Evolutionary conservation across 768 basidiomycete species (phyloP), one percentile per base, ranked within the genome.

Genomic region (Tulasnella sp.): DNA sequence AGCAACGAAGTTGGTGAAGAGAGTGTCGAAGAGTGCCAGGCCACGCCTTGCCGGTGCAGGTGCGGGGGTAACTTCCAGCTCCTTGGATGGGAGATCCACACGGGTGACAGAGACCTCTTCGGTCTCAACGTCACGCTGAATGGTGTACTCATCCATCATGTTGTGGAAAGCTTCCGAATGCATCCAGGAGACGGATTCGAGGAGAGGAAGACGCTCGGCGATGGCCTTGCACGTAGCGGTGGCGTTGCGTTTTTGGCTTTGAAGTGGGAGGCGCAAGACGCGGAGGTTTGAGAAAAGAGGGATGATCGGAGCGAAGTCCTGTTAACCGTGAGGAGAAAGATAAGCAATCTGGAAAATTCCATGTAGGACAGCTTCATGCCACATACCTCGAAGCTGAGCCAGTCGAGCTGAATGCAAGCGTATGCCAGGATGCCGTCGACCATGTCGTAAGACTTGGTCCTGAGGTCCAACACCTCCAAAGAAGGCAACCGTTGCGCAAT

Each of bases 111-210:
- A 77, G 42, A 70, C 51, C 55, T 57, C n/a, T 57, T 51, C 29
- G 16, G 67, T 44, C 37, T 69, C 42, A 0, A 5, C 6, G 39
- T 42, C 18, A 11, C 70, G 76, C 40, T 16, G 23, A 44, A 70
- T 55, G 11, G 70, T 70, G 29, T 77, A 71, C 42, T 77, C 76
- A 69, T 77, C 76, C n/a, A 46, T 29, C 3, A 40, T 71, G 57
- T 69, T 42, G 7, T 71, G 37, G 67, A 77, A 71, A 35, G 57
- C 39, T 46, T 57, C 39, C 44, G 35, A 75, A 20, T 61, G 51
- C 74, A 75, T 75, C 76, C 76, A 77, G 16, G 76, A 77, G 67
- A 77, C 70, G 67, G 67, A 37, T 44, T 77, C 70, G 10, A 77
- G 76, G 37, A 37, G 32, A 55, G 76, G 76, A 13, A 55, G 40